Evolutionary conservation across 805 yeast genomes (phyloP).

Genomic region (Candida parachauliodes): DNA sequence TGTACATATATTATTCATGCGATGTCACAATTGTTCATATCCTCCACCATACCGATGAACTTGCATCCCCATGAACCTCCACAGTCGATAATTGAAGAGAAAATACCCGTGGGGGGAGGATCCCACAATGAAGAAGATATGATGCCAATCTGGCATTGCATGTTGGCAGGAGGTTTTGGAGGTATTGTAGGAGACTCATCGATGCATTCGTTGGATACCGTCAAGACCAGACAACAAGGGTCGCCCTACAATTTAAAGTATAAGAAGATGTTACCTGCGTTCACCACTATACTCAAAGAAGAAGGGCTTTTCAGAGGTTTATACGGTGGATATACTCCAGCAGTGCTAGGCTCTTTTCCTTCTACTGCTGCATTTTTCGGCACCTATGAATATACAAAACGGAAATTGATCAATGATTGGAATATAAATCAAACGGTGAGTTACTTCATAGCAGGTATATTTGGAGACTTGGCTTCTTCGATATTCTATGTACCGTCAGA

Average conservation of each 20-base stretch:
- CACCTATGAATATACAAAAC: constrained; percentile 79
- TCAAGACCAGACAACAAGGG: constrained; percentile 97
- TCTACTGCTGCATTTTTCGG: constrained; percentile 93
- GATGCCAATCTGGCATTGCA: constrained; percentile 53
- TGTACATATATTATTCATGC: constrained; percentile 7
- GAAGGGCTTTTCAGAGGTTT: constrained; percentile 86
- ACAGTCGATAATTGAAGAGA: too few species aligned
- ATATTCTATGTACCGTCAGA: constrained; percentile 93
- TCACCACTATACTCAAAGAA: constrained; percentile 65
- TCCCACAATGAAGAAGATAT: too few species aligned
- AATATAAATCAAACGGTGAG: constrained; percentile 73
- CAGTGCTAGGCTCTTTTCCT: constrained; percentile 89
- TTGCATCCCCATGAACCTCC: constrained; percentile 28
- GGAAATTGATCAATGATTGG: constrained; percentile 60
- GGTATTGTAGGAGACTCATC: constrained; percentile 88
- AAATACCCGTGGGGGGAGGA: constrained; percentile 2
- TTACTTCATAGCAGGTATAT: constrained; percentile 78
- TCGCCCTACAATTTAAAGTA: constrained; percentile 68
- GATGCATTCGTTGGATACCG: constrained; percentile 96
- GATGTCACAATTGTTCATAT: constrained; percentile 25
- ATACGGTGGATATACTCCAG: constrained; percentile 91
- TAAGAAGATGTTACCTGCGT: constrained; percentile 71
- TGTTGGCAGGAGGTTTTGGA: constrained; percentile 92
- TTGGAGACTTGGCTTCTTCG: constrained; percentile 92
- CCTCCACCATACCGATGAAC: constrained; percentile 35